A percentile compares a stretch with the other conserved stretches of the same genome.
These are phyloP conservation scores for Brassica rapa DNA, from an alignment of 345 rosid species.

Conservation along the genomic window DNA sequence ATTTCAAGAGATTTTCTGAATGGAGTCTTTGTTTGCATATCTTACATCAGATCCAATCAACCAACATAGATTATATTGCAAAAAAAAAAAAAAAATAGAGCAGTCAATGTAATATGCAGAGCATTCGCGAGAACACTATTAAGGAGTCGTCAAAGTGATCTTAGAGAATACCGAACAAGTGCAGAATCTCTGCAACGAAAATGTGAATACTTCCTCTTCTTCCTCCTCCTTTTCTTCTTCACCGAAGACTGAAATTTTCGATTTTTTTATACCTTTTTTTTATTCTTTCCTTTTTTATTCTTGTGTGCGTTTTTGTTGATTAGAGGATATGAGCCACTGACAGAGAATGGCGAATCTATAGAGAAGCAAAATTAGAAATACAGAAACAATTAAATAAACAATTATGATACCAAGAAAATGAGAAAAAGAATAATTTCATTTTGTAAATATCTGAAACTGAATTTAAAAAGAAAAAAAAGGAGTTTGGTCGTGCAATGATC, in stretches of 20 bases:
- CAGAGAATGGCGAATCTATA: slow-evolving; percentile 36
- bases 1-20: background rate
- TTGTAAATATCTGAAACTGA: background rate
- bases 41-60: slow-evolving; percentile 43
- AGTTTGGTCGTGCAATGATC: slow-evolving; percentile 22
- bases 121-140: slow-evolving; percentile 2
- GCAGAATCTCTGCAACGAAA: slow-evolving; percentile 20
- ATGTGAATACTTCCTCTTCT: slow-evolving; percentile 14
- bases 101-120: slow-evolving; percentile 43
- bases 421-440: background rate
- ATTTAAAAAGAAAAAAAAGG: background rate
- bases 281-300: background rate
- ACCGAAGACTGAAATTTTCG: background rate
- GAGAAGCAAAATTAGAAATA: background rate
- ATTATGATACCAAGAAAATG: slow-evolving; percentile 13
- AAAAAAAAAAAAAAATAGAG: background rate
- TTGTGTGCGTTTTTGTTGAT: slow-evolving; percentile 30
- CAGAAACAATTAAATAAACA: slow-evolving; percentile 9
- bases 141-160: background rate
- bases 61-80: background rate
- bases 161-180: slow-evolving; percentile 25
- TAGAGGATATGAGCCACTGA: slow-evolving; percentile 38
- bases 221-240: slow-evolving; percentile 1
- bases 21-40: background rate
- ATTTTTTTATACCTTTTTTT: background rate